phyloP scores from a whole-genome alignment of 176 grass and related monocot genomes.

The Avena atlantica region DNA sequence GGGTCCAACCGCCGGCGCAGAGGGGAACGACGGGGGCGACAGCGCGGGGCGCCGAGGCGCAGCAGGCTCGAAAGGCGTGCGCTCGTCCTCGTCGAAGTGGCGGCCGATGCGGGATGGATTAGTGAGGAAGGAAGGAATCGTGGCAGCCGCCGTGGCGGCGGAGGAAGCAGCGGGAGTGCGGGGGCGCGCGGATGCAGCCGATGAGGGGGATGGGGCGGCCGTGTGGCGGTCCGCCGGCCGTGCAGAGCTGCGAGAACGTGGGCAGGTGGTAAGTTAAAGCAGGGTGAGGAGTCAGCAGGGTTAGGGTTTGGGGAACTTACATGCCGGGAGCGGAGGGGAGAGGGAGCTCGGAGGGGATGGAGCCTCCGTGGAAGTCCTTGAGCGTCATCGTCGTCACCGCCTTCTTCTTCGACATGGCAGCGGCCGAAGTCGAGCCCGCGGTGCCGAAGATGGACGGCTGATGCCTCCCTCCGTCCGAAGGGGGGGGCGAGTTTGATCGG shows the following conservation, averaged over 20 bases:
- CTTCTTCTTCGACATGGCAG: slow-evolving; percentile 76
- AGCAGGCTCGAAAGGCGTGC: slow-evolving; percentile 81
- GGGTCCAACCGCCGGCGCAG: not conserved
- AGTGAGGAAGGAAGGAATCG: slow-evolving; percentile 57
- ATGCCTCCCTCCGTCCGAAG: not conserved
- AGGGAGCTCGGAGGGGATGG: slow-evolving; percentile 92
- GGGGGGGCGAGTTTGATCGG: slow-evolving; percentile 36
- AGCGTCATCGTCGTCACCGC: slow-evolving; percentile 85
- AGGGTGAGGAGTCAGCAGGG: not conserved
- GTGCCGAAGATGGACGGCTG: slow-evolving; percentile 21
- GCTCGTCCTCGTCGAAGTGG: slow-evolving; percentile 99
- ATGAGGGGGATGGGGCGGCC: slow-evolving; percentile 37
- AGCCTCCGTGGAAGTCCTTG: slow-evolving; percentile 98
- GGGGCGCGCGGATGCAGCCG: slow-evolving; percentile 47
- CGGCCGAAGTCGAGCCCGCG: slow-evolving; percentile 33
- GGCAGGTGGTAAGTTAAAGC: not conserved
- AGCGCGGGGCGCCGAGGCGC: slow-evolving; percentile 45
- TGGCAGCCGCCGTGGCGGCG: slow-evolving; percentile 39
- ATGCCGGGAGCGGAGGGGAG: slow-evolving; percentile 89
- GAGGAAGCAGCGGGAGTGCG: slow-evolving; percentile 45
- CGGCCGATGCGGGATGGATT: slow-evolving; percentile 66
- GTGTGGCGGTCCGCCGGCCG: slow-evolving; percentile 58
- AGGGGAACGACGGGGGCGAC: slow-evolving; percentile 35
- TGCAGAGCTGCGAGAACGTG: slow-evolving; percentile 58
- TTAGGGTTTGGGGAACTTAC: slow-evolving; percentile 61